phyloP scores from a whole-genome alignment of 139 green algal genomes.

The Chlorella sp. region DNA sequence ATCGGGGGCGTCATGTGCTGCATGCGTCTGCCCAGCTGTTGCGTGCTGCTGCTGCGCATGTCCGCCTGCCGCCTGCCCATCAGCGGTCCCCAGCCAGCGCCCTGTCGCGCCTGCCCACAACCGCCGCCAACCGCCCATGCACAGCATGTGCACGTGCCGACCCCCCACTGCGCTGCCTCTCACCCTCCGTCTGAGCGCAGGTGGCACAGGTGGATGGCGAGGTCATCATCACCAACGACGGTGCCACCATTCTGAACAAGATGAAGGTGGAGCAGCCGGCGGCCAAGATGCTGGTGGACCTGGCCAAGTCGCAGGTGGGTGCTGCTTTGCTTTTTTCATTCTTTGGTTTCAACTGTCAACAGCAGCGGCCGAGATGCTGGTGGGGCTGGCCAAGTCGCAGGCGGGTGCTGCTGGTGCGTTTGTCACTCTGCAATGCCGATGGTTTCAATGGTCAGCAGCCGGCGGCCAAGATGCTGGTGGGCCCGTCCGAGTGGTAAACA shows the following conservation, averaged over 20 bases:
- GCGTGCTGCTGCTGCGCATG: too few relatives aligned
- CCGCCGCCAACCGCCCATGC: neutral
- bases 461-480: constrained; percentile 99
- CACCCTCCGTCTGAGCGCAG: too few relatives aligned
- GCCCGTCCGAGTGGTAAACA: constrained; percentile 96
- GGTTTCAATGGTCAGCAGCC: too few relatives aligned
- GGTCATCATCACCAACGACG: constrained; percentile 99
- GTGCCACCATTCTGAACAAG: constrained; percentile 98
- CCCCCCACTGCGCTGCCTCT: too few relatives aligned
- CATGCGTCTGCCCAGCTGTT: too few relatives aligned
- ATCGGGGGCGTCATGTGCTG: too few relatives aligned
- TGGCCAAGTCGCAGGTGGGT: constrained; percentile 92
- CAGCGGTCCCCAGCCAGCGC: too few relatives aligned
- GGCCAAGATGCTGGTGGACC: constrained; percentile 99
- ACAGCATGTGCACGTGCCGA: too few relatives aligned
- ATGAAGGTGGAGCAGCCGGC: constrained; percentile 97
- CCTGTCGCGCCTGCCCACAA: neutral
- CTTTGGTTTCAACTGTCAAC: too few relatives aligned
- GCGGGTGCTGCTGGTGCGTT: constrained; percentile 32
- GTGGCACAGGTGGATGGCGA: constrained; percentile 89
- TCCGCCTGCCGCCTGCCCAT: neutral
- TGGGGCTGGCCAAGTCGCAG: constrained; percentile 96
- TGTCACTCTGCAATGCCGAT: too few relatives aligned
- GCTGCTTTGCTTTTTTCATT: neutral
- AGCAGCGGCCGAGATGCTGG: constrained; percentile 97